Evolutionary conservation across 345 rosid genomes (phyloP).

Genomic region (Moricandia moricandioides): DNA sequence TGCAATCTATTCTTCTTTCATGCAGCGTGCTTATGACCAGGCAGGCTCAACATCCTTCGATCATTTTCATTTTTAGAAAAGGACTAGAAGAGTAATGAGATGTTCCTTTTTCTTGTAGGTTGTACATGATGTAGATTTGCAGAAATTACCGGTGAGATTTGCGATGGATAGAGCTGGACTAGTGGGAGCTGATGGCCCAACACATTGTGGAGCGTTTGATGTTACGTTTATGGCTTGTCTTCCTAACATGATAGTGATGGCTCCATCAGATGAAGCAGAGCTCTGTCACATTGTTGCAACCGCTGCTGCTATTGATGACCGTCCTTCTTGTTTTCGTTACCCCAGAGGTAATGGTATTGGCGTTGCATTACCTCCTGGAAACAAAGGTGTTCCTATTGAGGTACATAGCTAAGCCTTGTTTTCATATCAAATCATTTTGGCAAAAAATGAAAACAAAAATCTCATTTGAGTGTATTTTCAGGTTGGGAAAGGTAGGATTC

Average conservation of each 20-base stretch:
- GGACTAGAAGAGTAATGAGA: not conserved
- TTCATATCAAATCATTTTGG: too few species aligned
- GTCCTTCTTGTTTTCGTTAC: slow-evolving; percentile 94
- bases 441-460: too few species aligned
- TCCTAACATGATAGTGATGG: slow-evolving; percentile 99
- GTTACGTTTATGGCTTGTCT: slow-evolving; percentile 98
- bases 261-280: slow-evolving; percentile 97
- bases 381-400: slow-evolving; percentile 87
- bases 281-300: slow-evolving; percentile 97
- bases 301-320: slow-evolving; percentile 82
- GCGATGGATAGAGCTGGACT: slow-evolving; percentile 98
- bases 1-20: slow-evolving; percentile 88
- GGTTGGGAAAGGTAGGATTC: slow-evolving; percentile 68
- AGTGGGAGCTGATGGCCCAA: slow-evolving; percentile 98
- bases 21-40: slow-evolving; percentile 98
- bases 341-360: slow-evolving; percentile 96
- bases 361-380: slow-evolving; percentile 63
- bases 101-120: slow-evolving; percentile 51
- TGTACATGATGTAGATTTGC: slow-evolving; percentile 94
- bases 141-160: slow-evolving; percentile 90
- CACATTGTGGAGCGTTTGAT: slow-evolving; percentile 95
- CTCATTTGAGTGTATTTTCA: too few species aligned
- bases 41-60: not conserved
- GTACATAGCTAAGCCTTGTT: slow-evolving; percentile 26
- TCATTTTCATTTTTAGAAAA: not conserved